A percentile compares a stretch with the other conserved stretches of the same genome.
Evolutionary conservation across 306 rosid genomes (phyloP).

Genomic region (Dicorynia guianensis): DNA sequence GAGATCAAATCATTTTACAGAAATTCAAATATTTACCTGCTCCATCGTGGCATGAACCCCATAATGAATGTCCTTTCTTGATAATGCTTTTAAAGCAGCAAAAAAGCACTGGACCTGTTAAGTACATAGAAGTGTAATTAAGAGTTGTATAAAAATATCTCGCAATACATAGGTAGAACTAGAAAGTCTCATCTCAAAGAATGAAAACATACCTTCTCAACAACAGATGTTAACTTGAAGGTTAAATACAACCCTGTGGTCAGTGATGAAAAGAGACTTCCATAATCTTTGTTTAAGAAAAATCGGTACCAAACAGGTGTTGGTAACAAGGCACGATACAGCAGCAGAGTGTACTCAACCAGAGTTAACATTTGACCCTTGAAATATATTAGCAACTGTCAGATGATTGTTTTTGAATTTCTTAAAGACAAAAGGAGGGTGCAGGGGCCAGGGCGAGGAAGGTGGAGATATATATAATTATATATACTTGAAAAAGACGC

Average conservation of each 20-base stretch:
- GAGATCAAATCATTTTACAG: conserved; percentile 7
- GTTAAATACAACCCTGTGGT: conserved; percentile 90
- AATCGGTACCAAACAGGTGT: conserved; percentile 92
- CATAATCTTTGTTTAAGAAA: conserved; percentile 81
- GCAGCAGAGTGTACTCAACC: conserved; percentile 72
- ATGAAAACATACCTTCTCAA: conserved; percentile 74
- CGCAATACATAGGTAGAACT: conserved; percentile 9
- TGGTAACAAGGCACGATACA: conserved; percentile 87
- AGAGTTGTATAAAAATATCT: conserved; percentile 19
- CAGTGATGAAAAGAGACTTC: conserved; percentile 92
- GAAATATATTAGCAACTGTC: conserved; percentile 37
- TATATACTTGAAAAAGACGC: not conserved
- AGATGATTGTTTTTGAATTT: conserved; percentile 18
- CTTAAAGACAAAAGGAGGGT: too few species aligned
- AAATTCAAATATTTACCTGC: conserved; percentile 57
- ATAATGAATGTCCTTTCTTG: conserved; percentile 80
- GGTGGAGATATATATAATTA: too few species aligned
- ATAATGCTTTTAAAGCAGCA: conserved; percentile 74
- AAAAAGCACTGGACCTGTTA: conserved; percentile 74
- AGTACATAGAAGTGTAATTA: conserved; percentile 4
- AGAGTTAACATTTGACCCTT: conserved; percentile 90
- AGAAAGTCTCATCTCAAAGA: conserved; percentile 2
- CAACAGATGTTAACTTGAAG: conserved; percentile 83
- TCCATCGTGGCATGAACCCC: conserved; percentile 84
- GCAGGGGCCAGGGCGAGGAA: too few species aligned